Evolutionary conservation across 78 protist species (phyloP).

Genomic region (Dictyostelium capitatum): DNA sequence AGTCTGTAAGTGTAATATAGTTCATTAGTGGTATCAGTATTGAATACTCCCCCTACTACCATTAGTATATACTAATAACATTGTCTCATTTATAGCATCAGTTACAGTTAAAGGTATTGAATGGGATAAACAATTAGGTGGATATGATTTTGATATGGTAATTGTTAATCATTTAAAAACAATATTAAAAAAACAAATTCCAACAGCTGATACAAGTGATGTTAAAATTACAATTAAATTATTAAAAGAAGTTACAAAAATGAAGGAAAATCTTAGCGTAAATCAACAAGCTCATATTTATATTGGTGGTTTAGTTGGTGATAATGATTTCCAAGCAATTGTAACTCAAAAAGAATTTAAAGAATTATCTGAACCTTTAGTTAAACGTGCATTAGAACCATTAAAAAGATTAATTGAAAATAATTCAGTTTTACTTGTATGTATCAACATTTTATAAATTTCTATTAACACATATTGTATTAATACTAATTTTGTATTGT

Average conservation of each 20-base stretch:
- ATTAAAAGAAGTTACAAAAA: slow-evolving; percentile 80
- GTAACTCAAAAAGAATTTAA: slow-evolving; percentile 83
- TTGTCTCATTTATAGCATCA: neutral
- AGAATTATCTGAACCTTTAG: slow-evolving; percentile 59
- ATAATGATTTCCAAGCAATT: slow-evolving; percentile 64
- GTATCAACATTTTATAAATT: neutral
- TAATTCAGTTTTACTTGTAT: slow-evolving; percentile 14
- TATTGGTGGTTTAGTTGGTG: slow-evolving; percentile 80
- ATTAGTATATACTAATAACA: neutral
- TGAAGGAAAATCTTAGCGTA: slow-evolving; percentile 87
- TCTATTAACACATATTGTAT: neutral
- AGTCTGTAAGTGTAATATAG: slow-evolving; percentile 1
- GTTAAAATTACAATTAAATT: slow-evolving; percentile 78
- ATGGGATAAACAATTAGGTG: slow-evolving; percentile 87
- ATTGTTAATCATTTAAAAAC: slow-evolving; percentile 76
- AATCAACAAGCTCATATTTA: slow-evolving; percentile 85
- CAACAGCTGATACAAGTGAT: slow-evolving; percentile 20
- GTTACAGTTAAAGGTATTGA: slow-evolving; percentile 40
- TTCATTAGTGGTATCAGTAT: too few relatives aligned
- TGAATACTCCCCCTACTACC: too few relatives aligned
- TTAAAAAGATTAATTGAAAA: slow-evolving; percentile 31
- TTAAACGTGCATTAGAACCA: slow-evolving; percentile 73
- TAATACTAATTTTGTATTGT: neutral
- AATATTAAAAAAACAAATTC: slow-evolving; percentile 23
- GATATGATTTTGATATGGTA: slow-evolving; percentile 77